Evolutionary conservation across 2,329 filamentous ascomycete species (phyloP).

Genomic region (Kalaharituber pfeilii): DNA sequence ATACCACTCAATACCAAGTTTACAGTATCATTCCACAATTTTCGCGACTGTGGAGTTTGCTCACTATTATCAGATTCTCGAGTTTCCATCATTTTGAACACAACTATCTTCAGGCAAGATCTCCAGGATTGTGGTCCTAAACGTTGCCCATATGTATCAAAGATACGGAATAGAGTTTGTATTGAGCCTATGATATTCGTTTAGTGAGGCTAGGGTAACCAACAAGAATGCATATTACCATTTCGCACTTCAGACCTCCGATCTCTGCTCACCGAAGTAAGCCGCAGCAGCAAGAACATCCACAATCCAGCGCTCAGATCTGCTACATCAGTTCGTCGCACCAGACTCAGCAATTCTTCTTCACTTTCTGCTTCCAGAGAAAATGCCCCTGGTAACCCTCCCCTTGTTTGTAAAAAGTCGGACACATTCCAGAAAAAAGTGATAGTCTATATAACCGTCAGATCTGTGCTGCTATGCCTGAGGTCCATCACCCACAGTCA

Average conservation of each 20-base stretch:
- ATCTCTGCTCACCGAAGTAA: conserved; percentile 55
- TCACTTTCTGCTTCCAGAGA: conserved; percentile 38
- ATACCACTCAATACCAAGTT: conserved; percentile 57
- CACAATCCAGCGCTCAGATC: conserved; percentile 56
- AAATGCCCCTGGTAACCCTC: conserved; percentile 6
- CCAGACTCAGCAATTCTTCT: conserved; percentile 39
- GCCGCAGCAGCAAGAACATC: conserved; percentile 55
- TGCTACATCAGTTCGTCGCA: conserved; percentile 40
- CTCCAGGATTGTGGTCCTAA: conserved; percentile 66
- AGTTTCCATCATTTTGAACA: conserved; percentile 47
- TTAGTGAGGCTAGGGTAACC: too few relatives aligned
- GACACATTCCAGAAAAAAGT: conserved; percentile 95
- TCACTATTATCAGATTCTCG: conserved; percentile 28
- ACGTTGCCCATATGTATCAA: conserved; percentile 75
- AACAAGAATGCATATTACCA: too few relatives aligned
- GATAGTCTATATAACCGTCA: conserved; percentile 51
- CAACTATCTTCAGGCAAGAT: conserved; percentile 60
- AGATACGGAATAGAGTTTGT: conserved; percentile 77
- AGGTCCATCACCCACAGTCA: conserved; percentile 48
- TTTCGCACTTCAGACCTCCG: conserved; percentile 60
- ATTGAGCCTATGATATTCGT: conserved; percentile 49
- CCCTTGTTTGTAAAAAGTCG: conserved; percentile 48
- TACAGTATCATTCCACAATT: conserved; percentile 56
- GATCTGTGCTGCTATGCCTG: conserved; percentile 15
- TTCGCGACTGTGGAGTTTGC: conserved; percentile 21